Evolutionary conservation across 495 filamentous ascomycete genomes (phyloP).

Genomic region (Annulohypoxylon bovei): DNA sequence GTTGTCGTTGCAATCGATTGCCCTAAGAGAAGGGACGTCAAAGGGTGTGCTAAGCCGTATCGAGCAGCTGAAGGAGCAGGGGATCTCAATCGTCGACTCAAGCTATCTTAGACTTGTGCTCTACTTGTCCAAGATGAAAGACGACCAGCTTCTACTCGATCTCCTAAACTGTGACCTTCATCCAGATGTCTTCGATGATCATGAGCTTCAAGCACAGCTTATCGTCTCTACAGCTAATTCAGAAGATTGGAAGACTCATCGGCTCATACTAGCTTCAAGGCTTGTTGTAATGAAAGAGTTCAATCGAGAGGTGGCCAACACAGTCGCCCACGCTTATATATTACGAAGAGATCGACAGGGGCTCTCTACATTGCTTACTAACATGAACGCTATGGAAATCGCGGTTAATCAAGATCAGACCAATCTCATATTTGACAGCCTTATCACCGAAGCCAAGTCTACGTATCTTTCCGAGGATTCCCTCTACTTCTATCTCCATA

Average conservation of each 20-base stretch:
- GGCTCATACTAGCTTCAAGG: constrained; percentile 44
- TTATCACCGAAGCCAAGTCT: constrained; percentile 37
- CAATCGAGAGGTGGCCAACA: constrained; percentile 36
- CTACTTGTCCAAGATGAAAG: constrained; percentile 64
- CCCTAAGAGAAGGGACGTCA: constrained; percentile 64
- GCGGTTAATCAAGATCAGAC: constrained; percentile 31
- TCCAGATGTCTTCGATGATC: constrained; percentile 76
- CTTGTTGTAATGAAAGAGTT: constrained; percentile 34
- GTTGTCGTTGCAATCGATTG: constrained; percentile 75
- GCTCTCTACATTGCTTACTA: constrained; percentile 42
- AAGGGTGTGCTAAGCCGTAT: constrained; percentile 65
- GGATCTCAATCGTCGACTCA: constrained; percentile 67
- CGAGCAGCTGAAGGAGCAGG: constrained; percentile 62
- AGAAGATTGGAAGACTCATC: constrained; percentile 46
- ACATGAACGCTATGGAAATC: constrained; percentile 46
- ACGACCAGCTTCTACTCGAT: constrained; percentile 65
- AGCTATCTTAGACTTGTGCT: constrained; percentile 68
- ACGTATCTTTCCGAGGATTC: constrained; percentile 13
- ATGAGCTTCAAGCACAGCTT: constrained; percentile 60
- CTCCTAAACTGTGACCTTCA: constrained; percentile 77
- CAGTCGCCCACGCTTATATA: constrained; percentile 35
- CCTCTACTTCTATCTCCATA: constrained; percentile 41
- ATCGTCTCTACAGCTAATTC: constrained; percentile 34
- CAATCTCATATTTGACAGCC: constrained; percentile 31
- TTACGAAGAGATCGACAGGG: constrained; percentile 29